Base-by-base conservation (phyloP, 257 asterid species). In the Coffea canephora region DNA sequence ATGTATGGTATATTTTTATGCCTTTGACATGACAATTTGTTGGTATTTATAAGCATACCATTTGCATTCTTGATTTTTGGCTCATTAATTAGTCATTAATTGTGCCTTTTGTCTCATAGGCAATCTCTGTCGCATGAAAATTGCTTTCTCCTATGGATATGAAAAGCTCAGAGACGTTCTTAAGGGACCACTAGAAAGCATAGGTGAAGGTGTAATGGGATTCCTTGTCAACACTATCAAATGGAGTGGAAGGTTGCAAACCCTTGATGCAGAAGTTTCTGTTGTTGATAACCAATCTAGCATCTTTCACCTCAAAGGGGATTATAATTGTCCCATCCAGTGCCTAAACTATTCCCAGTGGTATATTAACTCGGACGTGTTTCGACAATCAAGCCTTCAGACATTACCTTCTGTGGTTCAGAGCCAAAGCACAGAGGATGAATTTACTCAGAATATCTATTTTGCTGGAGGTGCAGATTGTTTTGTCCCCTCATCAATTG, bases 71-170 rank as follows among this genome's bases (percentile, higher is more conserved):
- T 19, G 45, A 43, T 21, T 18, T 8, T 43, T 43, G 27, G 74
- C 45, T 69, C 34, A 31, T 31, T 41, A 69, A 25, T 70, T 10
- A 9, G 36, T 70, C 43, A 39, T 19, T 25, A 31, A 10, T 39
- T 18, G 25, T 45, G 69, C 9, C n/a, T 66, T 48, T 67, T 49
- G 23, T 73, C 23, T 14, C 1, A 2, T 45, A 73, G 74, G 55
- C 21, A 64, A 64, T 43, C 64, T 31, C 43, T 4, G 1, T 65
- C 78, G 45, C 39, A 79, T 79, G 34, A 31, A 41, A 45, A 31
- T 31, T 69, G 80, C 80, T 9, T 69, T 81, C 14, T 69, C 71
- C 41, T 71, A 55, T 69, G 67, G 77, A 59, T 69, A 23, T 69
- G 72, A 31, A 71, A 59, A 76, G 50, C 76, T 69, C 8, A 69